Evolutionary conservation across 352 stramenopile species (phyloP).

Genomic region (Phytophthora agathidicida): DNA sequence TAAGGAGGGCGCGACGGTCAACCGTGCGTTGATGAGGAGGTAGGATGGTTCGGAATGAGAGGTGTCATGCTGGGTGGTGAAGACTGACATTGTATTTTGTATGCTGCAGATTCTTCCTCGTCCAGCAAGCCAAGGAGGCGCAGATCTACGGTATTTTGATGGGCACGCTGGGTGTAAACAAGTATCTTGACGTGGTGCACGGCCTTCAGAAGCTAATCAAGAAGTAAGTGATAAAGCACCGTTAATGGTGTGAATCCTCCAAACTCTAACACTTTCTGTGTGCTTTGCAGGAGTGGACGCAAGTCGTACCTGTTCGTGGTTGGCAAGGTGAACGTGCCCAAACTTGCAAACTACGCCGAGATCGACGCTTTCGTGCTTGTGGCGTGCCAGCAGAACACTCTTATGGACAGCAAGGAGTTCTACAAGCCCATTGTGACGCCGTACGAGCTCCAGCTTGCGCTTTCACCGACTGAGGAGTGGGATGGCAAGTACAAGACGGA

Average conservation of each 20-base stretch:
- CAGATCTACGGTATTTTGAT: slow-evolving; percentile 97
- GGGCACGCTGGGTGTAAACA: slow-evolving; percentile 92
- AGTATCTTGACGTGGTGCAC: slow-evolving; percentile 93
- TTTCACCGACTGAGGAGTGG: slow-evolving; percentile 90
- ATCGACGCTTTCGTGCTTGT: slow-evolving; percentile 98
- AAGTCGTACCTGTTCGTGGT: slow-evolving; percentile 97
- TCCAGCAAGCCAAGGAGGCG: slow-evolving; percentile 94
- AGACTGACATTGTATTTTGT: slow-evolving; percentile 1
- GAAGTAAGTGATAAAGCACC: slow-evolving; percentile 43
- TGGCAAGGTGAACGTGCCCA: slow-evolving; percentile 97
- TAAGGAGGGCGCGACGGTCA: slow-evolving; percentile 66
- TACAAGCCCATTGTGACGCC: slow-evolving; percentile 95
- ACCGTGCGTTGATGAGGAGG: slow-evolving; percentile 74
- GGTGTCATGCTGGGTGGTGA: not conserved
- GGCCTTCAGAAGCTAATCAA: slow-evolving; percentile 89
- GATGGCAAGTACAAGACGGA: slow-evolving; percentile 83
- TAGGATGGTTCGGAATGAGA: slow-evolving; percentile 18
- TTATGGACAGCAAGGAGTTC: slow-evolving; percentile 93
- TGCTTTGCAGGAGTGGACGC: slow-evolving; percentile 77
- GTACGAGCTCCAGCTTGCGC: slow-evolving; percentile 94
- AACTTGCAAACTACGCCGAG: slow-evolving; percentile 98
- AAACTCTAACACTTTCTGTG: slow-evolving; percentile 3
- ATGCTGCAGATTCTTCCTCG: slow-evolving; percentile 65
- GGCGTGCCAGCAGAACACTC: slow-evolving; percentile 94
- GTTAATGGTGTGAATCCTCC: not conserved